Evolutionary conservation across 805 yeast genomes (phyloP).

Genomic region (Candida gorgasii): DNA sequence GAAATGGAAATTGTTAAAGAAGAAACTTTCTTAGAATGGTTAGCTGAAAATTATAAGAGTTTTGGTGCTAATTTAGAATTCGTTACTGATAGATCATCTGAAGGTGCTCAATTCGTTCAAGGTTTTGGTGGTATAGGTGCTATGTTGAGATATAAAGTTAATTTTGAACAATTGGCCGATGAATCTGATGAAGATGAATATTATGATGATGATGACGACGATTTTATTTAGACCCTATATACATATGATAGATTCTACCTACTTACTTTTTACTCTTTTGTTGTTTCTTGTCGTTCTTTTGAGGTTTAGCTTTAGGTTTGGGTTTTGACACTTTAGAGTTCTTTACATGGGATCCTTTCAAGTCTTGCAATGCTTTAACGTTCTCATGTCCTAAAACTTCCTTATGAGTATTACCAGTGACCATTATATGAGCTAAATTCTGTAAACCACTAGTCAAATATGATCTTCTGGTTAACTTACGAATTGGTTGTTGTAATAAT

Average conservation of each 20-base stretch:
- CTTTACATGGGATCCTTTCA: conserved; percentile 25
- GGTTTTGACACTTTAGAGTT: conserved; percentile 13
- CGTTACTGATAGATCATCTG: conserved; percentile 93
- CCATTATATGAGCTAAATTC: conserved; percentile 75
- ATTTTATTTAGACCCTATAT: conserved; percentile 26
- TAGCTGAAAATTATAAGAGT: conserved; percentile 92
- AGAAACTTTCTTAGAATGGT: conserved; percentile 90
- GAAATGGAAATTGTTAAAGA: conserved; percentile 91
- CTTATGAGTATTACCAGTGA: conserved; percentile 65
- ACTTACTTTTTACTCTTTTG: conserved; percentile 7
- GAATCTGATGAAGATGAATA: conserved; percentile 85
- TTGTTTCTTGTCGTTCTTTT: conserved; percentile 7
- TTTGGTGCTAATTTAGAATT: conserved; percentile 96
- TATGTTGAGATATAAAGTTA: conserved; percentile 90
- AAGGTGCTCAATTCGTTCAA: conserved; percentile 96
- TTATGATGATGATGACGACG: conserved; percentile 68
- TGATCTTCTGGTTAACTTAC: conserved; percentile 65
- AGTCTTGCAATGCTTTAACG: conserved; percentile 65
- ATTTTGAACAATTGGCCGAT: conserved; percentile 91
- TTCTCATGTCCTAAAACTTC: conserved; percentile 69
- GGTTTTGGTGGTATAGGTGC: conserved; percentile 99
- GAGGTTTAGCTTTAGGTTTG: conserved; percentile 9
- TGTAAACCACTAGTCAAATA: conserved; percentile 78
- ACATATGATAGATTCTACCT: conserved; percentile 3
- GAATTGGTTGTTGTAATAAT: conserved; percentile 52